Evolutionary conservation across 306 rosid genomes (phyloP).

Genomic region (Acmispon strigosus): DNA sequence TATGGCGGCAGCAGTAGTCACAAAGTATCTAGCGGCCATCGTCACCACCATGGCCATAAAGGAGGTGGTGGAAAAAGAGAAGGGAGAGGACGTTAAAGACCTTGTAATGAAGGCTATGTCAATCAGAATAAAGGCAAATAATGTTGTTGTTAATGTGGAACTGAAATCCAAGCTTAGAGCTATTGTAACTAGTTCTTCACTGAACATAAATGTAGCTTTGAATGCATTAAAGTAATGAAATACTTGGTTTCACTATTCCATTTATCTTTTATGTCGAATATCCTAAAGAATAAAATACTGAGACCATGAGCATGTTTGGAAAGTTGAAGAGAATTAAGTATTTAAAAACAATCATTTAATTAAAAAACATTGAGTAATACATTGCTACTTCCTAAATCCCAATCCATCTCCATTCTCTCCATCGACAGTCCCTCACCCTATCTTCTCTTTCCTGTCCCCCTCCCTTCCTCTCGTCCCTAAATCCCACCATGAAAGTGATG

Average conservation of each 20-base stretch:
- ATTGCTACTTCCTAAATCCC: too few species aligned
- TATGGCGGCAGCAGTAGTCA: neutral
- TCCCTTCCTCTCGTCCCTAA: too few species aligned
- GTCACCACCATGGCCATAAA: neutral
- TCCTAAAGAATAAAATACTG: neutral
- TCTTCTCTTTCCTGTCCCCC: too few species aligned
- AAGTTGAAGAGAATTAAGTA: too few species aligned
- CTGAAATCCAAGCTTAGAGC: neutral
- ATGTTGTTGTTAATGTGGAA: neutral
- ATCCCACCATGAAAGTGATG: too few species aligned
- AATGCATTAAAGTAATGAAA: neutral
- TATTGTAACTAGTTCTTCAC: neutral
- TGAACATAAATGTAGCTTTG: neutral
- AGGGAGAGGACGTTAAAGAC: neutral
- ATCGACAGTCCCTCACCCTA: too few species aligned
- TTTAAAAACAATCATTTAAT: too few species aligned
- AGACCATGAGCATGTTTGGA: too few species aligned
- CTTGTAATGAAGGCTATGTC: too few species aligned
- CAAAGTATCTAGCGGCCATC: too few species aligned
- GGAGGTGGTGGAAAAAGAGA: neutral
- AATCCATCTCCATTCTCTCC: too few species aligned
- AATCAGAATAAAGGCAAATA: neutral
- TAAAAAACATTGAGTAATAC: too few species aligned
- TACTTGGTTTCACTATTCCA: neutral
- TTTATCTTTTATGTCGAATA: neutral